These are phyloP conservation scores for Dinochytrium kinnereticum DNA, from an alignment of 371 early-diverging fungal species.

Conservation along the genomic window DNA sequence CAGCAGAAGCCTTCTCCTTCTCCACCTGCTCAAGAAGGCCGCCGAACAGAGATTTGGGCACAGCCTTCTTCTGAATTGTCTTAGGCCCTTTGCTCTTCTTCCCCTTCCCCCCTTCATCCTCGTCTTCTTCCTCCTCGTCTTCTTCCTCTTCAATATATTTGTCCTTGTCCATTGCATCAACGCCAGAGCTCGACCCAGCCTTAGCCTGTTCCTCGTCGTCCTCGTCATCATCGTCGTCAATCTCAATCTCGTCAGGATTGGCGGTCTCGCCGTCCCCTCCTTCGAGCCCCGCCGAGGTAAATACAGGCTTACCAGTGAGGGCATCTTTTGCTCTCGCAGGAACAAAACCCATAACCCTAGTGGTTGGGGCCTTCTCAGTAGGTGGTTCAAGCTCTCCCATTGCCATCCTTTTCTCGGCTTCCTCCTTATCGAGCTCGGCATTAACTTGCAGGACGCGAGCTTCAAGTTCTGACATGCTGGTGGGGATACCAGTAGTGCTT, in stretches of 20 bases:
- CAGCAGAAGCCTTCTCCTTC: conserved; percentile 30
- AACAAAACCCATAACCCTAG: conserved; percentile 58
- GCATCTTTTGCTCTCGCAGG: conserved; percentile 46
- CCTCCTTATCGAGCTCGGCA: conserved; percentile 38
- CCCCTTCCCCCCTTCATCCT: conserved; percentile 31
- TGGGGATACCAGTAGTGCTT: conserved; percentile 17
- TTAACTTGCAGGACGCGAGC: conserved; percentile 30
- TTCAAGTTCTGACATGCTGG: conserved; percentile 39
- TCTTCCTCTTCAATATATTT: conserved; percentile 18
- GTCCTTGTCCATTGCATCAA: neutral
- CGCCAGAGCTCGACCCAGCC: no score
- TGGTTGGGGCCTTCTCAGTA: conserved; percentile 20
- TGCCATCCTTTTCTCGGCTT: conserved; percentile 24
- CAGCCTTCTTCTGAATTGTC: conserved; percentile 35
- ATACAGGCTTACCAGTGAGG: conserved; percentile 27
- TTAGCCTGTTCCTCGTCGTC: conserved; percentile 24
- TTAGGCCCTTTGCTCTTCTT: conserved; percentile 3
- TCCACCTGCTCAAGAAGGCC: conserved; percentile 43
- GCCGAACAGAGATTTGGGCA: conserved; percentile 60
- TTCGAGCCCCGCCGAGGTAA: conserved; percentile 1
- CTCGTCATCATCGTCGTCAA: conserved; percentile 46
- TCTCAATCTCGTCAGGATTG: conserved; percentile 56
- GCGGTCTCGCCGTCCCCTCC: conserved; percentile 23
- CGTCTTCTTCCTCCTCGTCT: conserved; percentile 41
- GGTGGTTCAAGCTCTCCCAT: conserved; percentile 11